A percentile compares a stretch with the other conserved stretches of the same genome.
Evolutionary conservation across 2,329 filamentous ascomycete genomes (phyloP).

Genomic region (Diaporthe eres): DNA sequence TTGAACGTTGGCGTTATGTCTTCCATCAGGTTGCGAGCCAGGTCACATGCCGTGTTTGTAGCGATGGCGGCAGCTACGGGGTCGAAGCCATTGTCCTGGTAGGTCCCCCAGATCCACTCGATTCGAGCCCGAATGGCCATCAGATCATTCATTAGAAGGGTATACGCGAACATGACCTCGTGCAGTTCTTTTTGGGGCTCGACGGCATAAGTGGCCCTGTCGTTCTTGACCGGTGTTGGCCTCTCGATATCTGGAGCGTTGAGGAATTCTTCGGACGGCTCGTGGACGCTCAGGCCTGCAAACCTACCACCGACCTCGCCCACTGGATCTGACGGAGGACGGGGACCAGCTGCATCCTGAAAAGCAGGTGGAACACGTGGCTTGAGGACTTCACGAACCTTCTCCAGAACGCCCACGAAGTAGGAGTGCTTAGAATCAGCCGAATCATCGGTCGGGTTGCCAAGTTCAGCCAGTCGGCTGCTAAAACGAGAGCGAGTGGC

Average conservation of each 20-base stretch:
- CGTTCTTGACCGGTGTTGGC: slow-evolving; percentile 37
- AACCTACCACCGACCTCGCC: slow-evolving; percentile 51
- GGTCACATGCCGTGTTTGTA: too few species aligned
- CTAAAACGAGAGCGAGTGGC: slow-evolving; percentile 50
- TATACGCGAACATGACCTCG: slow-evolving; percentile 49
- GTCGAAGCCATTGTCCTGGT: too few species aligned
- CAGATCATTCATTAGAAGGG: slow-evolving; percentile 50
- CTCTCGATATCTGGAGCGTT: slow-evolving; percentile 49
- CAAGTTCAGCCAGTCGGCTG: slow-evolving; percentile 42
- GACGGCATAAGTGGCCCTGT: slow-evolving; percentile 50
- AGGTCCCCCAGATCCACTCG: too few species aligned
- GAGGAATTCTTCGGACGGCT: slow-evolving; percentile 55
- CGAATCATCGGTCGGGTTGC: background rate
- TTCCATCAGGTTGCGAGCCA: too few species aligned
- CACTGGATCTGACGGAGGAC: background rate
- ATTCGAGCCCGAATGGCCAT: background rate
- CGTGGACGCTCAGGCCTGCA: slow-evolving; percentile 52
- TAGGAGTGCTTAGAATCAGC: slow-evolving; percentile 2
- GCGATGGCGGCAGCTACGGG: too few species aligned
- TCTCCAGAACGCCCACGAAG: slow-evolving; percentile 3
- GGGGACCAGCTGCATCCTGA: background rate
- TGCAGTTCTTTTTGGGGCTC: slow-evolving; percentile 47
- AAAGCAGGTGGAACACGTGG: background rate
- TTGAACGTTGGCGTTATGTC: too few species aligned
- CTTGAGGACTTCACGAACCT: background rate